Evolutionary conservation across 208 protist genomes (phyloP).

Genomic region (Phytomonas sp.): DNA sequence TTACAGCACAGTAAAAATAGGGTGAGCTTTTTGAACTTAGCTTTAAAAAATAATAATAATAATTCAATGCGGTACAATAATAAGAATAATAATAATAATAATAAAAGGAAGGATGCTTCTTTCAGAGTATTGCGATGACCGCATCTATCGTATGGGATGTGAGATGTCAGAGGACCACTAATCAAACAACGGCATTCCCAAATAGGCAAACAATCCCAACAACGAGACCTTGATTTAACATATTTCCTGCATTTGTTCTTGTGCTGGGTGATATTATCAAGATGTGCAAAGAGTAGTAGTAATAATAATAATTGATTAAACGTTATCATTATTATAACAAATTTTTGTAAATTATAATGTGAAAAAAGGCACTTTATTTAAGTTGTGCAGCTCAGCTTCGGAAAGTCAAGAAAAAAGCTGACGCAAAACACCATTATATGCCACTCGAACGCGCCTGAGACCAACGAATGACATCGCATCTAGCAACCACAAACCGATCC

Average conservation of each 20-base stretch:
- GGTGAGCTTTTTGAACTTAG: too few species aligned
- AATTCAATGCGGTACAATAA: background rate
- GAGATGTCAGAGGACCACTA: background rate
- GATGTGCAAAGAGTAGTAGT: background rate
- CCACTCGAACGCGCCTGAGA: background rate
- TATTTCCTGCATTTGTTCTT: background rate
- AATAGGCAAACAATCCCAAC: background rate
- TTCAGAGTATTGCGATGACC: background rate
- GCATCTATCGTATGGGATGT: background rate
- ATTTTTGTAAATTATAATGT: background rate
- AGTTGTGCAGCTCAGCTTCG: background rate
- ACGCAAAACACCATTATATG: background rate
- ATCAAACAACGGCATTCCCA: background rate
- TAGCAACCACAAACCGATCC: background rate
- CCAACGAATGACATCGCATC: background rate
- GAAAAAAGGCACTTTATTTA: background rate
- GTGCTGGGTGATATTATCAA: background rate
- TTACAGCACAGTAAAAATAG: conserved; percentile 6
- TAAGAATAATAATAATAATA: background rate
- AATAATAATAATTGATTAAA: background rate
- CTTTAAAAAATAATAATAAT: too few species aligned
- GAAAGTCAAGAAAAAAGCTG: conserved; percentile 6
- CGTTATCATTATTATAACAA: background rate
- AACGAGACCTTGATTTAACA: background rate
- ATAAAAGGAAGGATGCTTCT: background rate